Conservation (phyloP, 768 basidiomycete species). For the Pleurotus djamor region DNA sequence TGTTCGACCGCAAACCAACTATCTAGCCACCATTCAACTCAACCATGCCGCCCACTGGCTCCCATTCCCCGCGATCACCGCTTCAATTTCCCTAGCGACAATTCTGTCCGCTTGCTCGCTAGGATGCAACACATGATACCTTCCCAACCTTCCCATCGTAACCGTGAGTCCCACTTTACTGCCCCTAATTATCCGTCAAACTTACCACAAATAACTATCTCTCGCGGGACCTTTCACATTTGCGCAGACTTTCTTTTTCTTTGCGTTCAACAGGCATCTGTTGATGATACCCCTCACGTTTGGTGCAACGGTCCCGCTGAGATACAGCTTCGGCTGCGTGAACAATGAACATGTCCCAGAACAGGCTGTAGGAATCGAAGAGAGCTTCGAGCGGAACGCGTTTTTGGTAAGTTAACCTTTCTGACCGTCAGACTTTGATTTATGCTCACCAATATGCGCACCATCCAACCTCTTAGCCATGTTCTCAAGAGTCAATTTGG, state of each 20-base stretch:
- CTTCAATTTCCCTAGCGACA: slow-evolving; percentile 50
- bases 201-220: slow-evolving; percentile 42
- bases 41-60: slow-evolving; percentile 52
- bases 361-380: slow-evolving; percentile 42
- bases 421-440: too few species aligned
- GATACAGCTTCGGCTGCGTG: slow-evolving; percentile 31
- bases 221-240: slow-evolving; percentile 36
- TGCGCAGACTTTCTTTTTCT: slow-evolving; percentile 26
- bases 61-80: slow-evolving; percentile 38
- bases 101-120: slow-evolving; percentile 57
- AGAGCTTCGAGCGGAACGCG: slow-evolving; percentile 26
- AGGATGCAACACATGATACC: slow-evolving; percentile 59
- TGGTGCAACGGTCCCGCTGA: slow-evolving; percentile 47
- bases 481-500: slow-evolving; percentile 46
- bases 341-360: slow-evolving; percentile 41
- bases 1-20: too few species aligned
- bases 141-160: slow-evolving; percentile 14
- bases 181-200: too few species aligned
- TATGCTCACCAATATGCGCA: slow-evolving; percentile 41
- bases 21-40: slow-evolving; percentile 21
- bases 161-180: too few species aligned
- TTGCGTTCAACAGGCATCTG: slow-evolving; percentile 22
- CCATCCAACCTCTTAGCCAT: slow-evolving; percentile 27
- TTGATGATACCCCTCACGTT: slow-evolving; percentile 38
- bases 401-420: not conserved